Evolutionary conservation across 1,284 basidiomycete genomes (phyloP), one percentile per base, ranked within the genome.

Genomic region (Hemileia vastatrix): DNA sequence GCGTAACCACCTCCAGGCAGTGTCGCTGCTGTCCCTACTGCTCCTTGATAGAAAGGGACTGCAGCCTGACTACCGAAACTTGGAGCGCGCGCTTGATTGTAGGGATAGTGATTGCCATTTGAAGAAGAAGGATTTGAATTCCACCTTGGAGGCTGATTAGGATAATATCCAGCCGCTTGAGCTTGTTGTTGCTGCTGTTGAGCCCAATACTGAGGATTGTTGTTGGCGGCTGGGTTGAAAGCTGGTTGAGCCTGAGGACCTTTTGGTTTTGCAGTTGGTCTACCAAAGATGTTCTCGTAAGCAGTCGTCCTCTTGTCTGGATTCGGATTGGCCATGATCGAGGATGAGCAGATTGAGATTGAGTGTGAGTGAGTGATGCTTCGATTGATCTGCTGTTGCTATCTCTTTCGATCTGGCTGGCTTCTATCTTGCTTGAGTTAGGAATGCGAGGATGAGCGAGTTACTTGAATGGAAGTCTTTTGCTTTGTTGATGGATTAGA

Each of bases 221-320:
- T 50, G 36, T 15, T 40, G 36, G 36, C 15, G 36, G 36, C 15
- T 40, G 36, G 15, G 36, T 11, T 40, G 8, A 15, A 40, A 11
- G 18, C 36, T n/a, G 57, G 65, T 27, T 31, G 60, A 11, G 54
- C 44, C 8, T 43, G 51, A 21, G 69, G 71, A 3, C 68, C 69
- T 54, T 69, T 70, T 9, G 70, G 71, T 45, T 69, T 70, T 9
- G 70, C 69, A 5, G 67, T 65, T 13, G 71, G 71, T n/a, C 71
- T 63, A 27, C 71, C 71, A 56, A 72, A 72, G 66, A 72, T 72
- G 66, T 67, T 71, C 57, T 72, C 70, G 63, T 71, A 72, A 45
- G 71, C 71, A 32, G 69, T 70, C 19, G 71, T 72, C 58, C 71
- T 65, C 62, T 72, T 72, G 64, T 72, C 71, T 49, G 70, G 70